A percentile compares a stretch with the other conserved stretches of the same genome.
Conservation (phyloP, 768 basidiomycete species). For the Mycena polygramma region DNA sequence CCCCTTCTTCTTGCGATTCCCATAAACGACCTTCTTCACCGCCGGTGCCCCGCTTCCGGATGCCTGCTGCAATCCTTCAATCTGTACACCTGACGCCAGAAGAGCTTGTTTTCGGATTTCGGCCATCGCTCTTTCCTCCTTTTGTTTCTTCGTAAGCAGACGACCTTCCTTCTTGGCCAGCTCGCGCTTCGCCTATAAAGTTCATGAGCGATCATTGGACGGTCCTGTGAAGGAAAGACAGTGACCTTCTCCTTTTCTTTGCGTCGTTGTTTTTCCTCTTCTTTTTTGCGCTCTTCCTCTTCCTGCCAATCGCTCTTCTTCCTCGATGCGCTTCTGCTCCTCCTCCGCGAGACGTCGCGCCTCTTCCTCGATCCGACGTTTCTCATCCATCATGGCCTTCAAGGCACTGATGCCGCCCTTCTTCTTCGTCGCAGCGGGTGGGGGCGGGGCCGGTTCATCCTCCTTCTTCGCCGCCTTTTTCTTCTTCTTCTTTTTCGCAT, state of each 20-base stretch:
- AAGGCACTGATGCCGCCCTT: constrained; percentile 86
- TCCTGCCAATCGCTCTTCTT: constrained; percentile 85
- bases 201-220: constrained; percentile 13
- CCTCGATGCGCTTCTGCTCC: constrained; percentile 84
- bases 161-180: constrained; percentile 94
- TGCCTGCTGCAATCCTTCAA: constrained; percentile 87
- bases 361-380: constrained; percentile 91
- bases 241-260: constrained; percentile 92
- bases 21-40: constrained; percentile 85
- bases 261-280: constrained; percentile 85
- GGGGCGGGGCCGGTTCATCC: constrained; percentile 56
- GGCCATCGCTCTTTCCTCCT: constrained; percentile 90
- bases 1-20: constrained; percentile 87
- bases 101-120: constrained; percentile 93
- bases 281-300: constrained; percentile 82
- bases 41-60: constrained; percentile 56
- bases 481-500: constrained; percentile 90
- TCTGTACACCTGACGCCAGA: constrained; percentile 87
- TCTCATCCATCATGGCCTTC: constrained; percentile 93
- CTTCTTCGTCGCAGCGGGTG: constrained; percentile 69
- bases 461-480: constrained; percentile 76
- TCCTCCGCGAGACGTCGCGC: constrained; percentile 79
- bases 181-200: constrained; percentile 85
- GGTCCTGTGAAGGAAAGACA: constrained; percentile 9
- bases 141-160: constrained; percentile 97